Evolutionary conservation across 345 rosid genomes (phyloP).

Genomic region (Boechera retrofracta): DNA sequence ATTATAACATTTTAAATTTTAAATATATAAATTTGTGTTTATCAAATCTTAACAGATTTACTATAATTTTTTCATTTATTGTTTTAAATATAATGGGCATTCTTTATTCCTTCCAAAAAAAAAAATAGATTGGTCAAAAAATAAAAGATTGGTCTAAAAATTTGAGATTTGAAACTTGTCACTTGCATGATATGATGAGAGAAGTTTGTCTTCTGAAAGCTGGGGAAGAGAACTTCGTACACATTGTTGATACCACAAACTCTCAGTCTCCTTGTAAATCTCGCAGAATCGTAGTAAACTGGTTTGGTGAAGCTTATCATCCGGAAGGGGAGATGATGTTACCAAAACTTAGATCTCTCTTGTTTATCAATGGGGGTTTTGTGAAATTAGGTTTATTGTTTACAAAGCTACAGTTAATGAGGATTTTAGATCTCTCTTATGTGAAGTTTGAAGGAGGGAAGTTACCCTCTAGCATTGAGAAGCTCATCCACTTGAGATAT

Average conservation of each 20-base stretch:
- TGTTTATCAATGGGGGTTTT: neutral
- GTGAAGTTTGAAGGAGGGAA: neutral
- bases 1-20: too few species aligned
- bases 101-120: too few species aligned
- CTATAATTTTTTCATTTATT: too few species aligned
- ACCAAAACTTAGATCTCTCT: conserved; percentile 21
- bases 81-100: too few species aligned
- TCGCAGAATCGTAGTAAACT: conserved; percentile 33
- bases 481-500: conserved; percentile 49
- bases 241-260: neutral
- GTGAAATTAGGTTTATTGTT: neutral
- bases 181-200: conserved; percentile 41
- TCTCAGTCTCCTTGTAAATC: conserved; percentile 7
- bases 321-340: too few species aligned
- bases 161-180: conserved; percentile 2
- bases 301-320: neutral
- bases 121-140: too few species aligned
- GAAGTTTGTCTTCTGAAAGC: conserved; percentile 32
- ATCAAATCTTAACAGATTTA: too few species aligned
- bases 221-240: too few species aligned
- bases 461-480: conserved; percentile 38
- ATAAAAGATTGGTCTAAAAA: too few species aligned
- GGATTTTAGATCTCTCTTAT: conserved; percentile 43
- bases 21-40: too few species aligned
- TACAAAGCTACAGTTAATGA: conserved; percentile 24